A percentile compares a stretch with the other conserved stretches of the same genome.
These are phyloP conservation scores for Dacryopinax primogenitus DNA, from an alignment of 768 basidiomycete species.

Conservation along the genomic window DNA sequence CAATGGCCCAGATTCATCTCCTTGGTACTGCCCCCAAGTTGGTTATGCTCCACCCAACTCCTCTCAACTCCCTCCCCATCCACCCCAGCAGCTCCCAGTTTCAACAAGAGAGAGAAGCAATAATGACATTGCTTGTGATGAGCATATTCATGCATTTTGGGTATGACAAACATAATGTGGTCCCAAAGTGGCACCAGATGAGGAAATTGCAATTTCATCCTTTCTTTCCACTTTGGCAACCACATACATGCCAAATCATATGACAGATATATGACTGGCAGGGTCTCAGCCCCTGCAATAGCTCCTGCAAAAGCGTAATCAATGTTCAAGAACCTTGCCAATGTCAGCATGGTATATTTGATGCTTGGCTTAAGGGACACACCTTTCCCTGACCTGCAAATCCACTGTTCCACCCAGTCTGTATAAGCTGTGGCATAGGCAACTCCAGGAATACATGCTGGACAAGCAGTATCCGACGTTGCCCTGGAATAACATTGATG, in stretches of 20 bases:
- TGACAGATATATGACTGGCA: background rate
- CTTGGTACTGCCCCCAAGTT: slow-evolving; percentile 16
- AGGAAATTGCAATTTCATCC: slow-evolving; percentile 10
- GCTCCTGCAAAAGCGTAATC: slow-evolving; percentile 1
- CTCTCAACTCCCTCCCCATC: slow-evolving; percentile 27
- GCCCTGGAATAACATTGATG: background rate
- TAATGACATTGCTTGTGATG: slow-evolving; percentile 19
- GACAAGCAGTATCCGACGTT: background rate
- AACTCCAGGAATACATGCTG: background rate
- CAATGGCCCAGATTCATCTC: slow-evolving; percentile 19
- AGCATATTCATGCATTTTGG: slow-evolving; percentile 20
- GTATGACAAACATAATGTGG: slow-evolving; percentile 5
- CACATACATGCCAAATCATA: slow-evolving; percentile 25
- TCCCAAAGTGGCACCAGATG: slow-evolving; percentile 1
- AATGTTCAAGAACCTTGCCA: slow-evolving; percentile 5
- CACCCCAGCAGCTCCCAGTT: slow-evolving; percentile 19
- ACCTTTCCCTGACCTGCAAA: slow-evolving; percentile 26
- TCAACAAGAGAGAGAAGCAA: slow-evolving; percentile 21
- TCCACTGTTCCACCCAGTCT: slow-evolving; percentile 20
- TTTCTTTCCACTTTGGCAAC: slow-evolving; percentile 16
- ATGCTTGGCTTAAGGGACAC: background rate
- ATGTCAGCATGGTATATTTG: background rate
- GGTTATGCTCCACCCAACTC: slow-evolving; percentile 16
- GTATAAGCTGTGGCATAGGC: slow-evolving; percentile 17
- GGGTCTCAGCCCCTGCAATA: background rate